Percentiles rank a stretch among this genome's conserved stretches.
phyloP scores from a whole-genome alignment of 2,329 filamentous ascomycete species.

The Byssoonygena ceratinophila region DNA sequence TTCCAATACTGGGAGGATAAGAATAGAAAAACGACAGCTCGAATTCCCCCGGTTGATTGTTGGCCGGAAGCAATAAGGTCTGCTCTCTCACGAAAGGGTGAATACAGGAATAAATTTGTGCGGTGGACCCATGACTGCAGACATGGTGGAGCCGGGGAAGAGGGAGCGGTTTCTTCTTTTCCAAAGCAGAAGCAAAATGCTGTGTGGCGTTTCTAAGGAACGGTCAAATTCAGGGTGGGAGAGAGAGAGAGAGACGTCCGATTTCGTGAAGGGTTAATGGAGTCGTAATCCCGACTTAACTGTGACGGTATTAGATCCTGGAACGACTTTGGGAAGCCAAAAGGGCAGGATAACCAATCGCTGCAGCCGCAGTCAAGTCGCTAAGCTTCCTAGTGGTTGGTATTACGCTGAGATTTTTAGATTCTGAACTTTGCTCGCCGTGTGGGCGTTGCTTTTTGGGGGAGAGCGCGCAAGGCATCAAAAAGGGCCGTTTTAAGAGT shows the following conservation, averaged over 20 bases:
- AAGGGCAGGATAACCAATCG: neutral
- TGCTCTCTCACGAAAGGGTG: neutral
- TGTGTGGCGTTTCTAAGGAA: slow-evolving; percentile 14
- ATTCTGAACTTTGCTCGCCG: slow-evolving; percentile 1
- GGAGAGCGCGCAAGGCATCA: neutral
- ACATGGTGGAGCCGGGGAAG: slow-evolving; percentile 16
- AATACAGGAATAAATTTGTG: neutral
- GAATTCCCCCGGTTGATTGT: neutral
- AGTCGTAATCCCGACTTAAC: slow-evolving; percentile 4
- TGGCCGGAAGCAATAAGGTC: neutral
- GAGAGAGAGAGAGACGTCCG: slow-evolving; percentile 1
- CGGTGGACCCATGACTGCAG: slow-evolving; percentile 9
- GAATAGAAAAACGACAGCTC: neutral
- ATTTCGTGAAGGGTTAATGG: slow-evolving; percentile 3
- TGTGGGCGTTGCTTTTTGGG: neutral
- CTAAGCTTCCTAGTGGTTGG: slow-evolving; percentile 7
- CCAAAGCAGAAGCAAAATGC: slow-evolving; percentile 9
- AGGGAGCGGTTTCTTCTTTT: slow-evolving; percentile 11
- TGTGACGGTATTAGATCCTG: slow-evolving; percentile 9
- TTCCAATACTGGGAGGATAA: neutral
- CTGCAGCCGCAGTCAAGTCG: slow-evolving; percentile 3
- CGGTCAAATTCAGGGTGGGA: slow-evolving; percentile 9
- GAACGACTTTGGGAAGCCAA: slow-evolving; percentile 1
- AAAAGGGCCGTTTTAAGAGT: neutral
- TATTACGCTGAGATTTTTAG: neutral